phyloP scores from a whole-genome alignment of 768 basidiomycete species.

The Termitomyces sp. region DNA sequence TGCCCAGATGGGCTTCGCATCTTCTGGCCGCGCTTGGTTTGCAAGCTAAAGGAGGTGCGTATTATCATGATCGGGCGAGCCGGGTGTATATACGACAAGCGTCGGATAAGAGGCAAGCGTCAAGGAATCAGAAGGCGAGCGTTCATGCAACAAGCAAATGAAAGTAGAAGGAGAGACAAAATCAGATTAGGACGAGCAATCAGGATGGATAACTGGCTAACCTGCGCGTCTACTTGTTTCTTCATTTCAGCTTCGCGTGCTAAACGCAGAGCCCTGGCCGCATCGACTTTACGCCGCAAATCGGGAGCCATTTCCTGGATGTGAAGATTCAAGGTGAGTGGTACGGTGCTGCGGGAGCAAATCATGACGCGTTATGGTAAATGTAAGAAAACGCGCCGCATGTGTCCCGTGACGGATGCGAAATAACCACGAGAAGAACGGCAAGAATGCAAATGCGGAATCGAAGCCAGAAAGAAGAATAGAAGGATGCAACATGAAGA shows the following conservation, averaged over 20 bases:
- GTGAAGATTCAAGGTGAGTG: conserved; percentile 6
- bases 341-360: background rate
- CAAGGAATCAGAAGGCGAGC: background rate
- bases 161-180: background rate
- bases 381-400: conserved; percentile 4
- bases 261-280: conserved; percentile 43
- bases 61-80: background rate
- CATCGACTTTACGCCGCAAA: conserved; percentile 58
- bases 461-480: conserved; percentile 5
- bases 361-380: background rate
- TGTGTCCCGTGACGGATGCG: conserved; percentile 12
- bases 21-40: conserved; percentile 27
- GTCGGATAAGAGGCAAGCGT: conserved; percentile 3
- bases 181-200: conserved; percentile 3
- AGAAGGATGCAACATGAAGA: background rate
- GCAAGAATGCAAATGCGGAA: conserved; percentile 6
- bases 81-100: background rate
- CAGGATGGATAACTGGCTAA: conserved; percentile 18
- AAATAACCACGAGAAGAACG: conserved; percentile 5
- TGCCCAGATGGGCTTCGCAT: conserved; percentile 40
- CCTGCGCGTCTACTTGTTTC: conserved; percentile 49
- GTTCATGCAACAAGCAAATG: conserved; percentile 1
- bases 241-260: conserved; percentile 50
- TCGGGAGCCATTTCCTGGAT: conserved; percentile 59
- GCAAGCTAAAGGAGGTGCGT: conserved; percentile 15